Evolutionary conservation across 192 early-diverging fungal species (phyloP).

Genomic region (Entomortierella chlamydospora): DNA sequence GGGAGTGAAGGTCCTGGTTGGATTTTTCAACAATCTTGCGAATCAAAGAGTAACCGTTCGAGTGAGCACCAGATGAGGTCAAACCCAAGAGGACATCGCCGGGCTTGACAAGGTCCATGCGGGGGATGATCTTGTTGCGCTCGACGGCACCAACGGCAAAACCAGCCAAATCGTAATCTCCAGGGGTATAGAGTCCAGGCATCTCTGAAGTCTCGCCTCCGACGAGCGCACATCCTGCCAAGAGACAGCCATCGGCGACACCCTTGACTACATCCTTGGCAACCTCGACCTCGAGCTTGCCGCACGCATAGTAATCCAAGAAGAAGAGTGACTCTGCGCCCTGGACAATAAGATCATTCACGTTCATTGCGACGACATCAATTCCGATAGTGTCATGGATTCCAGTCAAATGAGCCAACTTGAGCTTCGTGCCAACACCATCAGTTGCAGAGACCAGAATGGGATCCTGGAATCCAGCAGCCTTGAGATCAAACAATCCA

Average conservation of each 20-base stretch:
- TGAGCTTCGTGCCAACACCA: conserved; percentile 99
- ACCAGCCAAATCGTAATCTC: conserved; percentile 95
- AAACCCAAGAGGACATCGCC: conserved; percentile 93
- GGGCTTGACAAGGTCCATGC: conserved; percentile 75
- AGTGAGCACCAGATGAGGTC: conserved; percentile 96
- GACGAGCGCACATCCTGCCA: conserved; percentile 93
- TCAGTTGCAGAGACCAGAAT: conserved; percentile 98
- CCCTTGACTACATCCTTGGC: conserved; percentile 92
- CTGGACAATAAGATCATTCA: conserved; percentile 98
- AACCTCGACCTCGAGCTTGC: conserved; percentile 92
- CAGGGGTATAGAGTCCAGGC: conserved; percentile 91
- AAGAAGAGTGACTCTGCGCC: conserved; percentile 99
- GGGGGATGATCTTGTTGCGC: conserved; percentile 88
- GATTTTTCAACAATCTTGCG: conserved; percentile 84
- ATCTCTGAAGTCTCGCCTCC: conserved; percentile 99
- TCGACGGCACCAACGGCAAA: conserved; percentile 98
- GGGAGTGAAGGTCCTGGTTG: conserved; percentile 77
- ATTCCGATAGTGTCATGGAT: conserved; percentile 96
- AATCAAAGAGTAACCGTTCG: conserved; percentile 99
- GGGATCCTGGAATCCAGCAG: conserved; percentile 92
- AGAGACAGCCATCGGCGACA: conserved; percentile 92
- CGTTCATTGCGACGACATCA: conserved; percentile 99
- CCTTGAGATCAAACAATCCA: conserved; percentile 96
- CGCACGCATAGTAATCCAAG: conserved; percentile 98
- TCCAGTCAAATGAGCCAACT: conserved; percentile 87